Percentiles rank a stretch among this genome's conserved stretches.
These are phyloP conservation scores for Tirmania nivea DNA, from an alignment of 495 filamentous ascomycete genomes.

Conservation along the genomic window DNA sequence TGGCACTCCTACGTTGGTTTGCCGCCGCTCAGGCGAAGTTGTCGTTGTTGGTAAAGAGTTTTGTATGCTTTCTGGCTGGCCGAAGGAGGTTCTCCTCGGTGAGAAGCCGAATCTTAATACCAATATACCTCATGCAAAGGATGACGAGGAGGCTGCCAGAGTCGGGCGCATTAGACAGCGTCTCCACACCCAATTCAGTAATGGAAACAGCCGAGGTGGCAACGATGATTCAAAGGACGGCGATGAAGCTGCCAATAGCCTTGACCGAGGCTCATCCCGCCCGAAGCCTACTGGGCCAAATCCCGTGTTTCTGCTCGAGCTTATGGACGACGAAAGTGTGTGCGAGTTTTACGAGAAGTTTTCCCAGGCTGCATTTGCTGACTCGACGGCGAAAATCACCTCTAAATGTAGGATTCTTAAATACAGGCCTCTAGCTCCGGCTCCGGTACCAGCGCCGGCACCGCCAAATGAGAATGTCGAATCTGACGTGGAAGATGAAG, in stretches of 20 bases:
- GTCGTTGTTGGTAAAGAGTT: conserved; percentile 89
- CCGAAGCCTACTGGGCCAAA: conserved; percentile 25
- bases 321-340: conserved; percentile 82
- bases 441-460: conserved; percentile 12
- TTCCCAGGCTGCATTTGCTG: conserved; percentile 69
- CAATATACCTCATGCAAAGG: conserved; percentile 37
- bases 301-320: conserved; percentile 72
- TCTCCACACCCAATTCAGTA: not conserved
- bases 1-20: conserved; percentile 78
- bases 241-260: not conserved
- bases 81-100: conserved; percentile 70
- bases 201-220: not conserved
- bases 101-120: conserved; percentile 75
- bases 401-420: conserved; percentile 73
- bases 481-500: conserved; percentile 10
- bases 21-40: conserved; percentile 77
- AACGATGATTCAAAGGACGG: conserved; percentile 8
- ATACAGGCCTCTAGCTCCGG: conserved; percentile 31
- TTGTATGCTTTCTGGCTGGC: conserved; percentile 81
- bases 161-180: not conserved
- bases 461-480: conserved; percentile 23
- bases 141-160: conserved; percentile 23
- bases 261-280: conserved; percentile 7
- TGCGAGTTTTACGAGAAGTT: conserved; percentile 94
- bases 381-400: conserved; percentile 62